phyloP scores from a whole-genome alignment of 1,284 basidiomycete genomes.

The Coniferiporia weirii region DNA sequence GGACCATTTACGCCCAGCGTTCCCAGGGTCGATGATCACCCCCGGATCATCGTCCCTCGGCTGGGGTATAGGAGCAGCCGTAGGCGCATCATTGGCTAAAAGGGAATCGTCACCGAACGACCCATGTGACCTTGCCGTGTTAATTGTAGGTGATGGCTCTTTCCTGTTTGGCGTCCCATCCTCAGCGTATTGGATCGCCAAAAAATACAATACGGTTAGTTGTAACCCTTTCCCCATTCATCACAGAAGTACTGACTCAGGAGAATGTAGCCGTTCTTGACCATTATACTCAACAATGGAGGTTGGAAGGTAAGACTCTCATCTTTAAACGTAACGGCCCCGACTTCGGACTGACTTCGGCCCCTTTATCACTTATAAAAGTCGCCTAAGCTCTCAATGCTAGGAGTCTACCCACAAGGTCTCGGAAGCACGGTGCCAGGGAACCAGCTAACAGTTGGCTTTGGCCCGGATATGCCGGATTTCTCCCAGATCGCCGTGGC shows the following conservation, averaged over 20 bases:
- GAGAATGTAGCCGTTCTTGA: constrained; percentile 54
- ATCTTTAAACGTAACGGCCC: background rate
- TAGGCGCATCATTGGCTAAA: constrained; percentile 51
- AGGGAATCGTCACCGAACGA: constrained; percentile 18
- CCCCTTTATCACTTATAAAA: constrained; percentile 21
- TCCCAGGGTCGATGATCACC: constrained; percentile 43
- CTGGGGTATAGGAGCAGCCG: constrained; percentile 59
- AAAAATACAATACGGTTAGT: constrained; percentile 58
- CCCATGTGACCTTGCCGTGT: constrained; percentile 45
- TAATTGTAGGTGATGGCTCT: constrained; percentile 63
- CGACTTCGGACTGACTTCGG: too few species aligned
- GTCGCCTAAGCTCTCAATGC: constrained; percentile 60
- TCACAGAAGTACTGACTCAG: background rate
- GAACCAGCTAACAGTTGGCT: constrained; percentile 52
- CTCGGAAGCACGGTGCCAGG: constrained; percentile 44
- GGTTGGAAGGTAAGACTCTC: constrained; percentile 50
- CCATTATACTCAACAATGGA: constrained; percentile 66
- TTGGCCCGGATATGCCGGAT: constrained; percentile 61
- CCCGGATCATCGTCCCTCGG: constrained; percentile 61
- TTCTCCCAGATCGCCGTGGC: constrained; percentile 59
- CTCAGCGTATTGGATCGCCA: constrained; percentile 66
- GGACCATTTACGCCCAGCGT: constrained; percentile 51
- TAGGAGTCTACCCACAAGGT: constrained; percentile 57
- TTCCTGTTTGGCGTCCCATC: constrained; percentile 64
- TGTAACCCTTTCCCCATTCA: constrained; percentile 2